Base-by-base conservation (phyloP, 495 filamentous ascomycete genomes). In the Lophiotrema nucula region DNA sequence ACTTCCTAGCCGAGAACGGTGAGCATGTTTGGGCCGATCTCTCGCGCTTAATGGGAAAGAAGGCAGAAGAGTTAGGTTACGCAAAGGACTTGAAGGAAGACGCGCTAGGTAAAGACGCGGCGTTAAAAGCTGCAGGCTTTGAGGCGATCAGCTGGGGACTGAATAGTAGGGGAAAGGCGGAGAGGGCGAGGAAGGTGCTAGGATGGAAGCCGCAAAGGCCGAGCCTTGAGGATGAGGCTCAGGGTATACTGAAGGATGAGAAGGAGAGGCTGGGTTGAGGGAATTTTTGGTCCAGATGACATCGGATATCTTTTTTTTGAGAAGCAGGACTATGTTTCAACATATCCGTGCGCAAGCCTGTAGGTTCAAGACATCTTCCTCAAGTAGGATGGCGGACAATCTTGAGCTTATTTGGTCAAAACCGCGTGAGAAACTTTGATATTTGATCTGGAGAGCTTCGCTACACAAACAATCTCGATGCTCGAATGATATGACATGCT, bases 1-100 rank as follows among this genome's bases (percentile, higher is more conserved):
- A 92, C 69, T 91, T 85, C 69, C 79, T 91, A 53, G 78, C 79
- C 31, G 84, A 89, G 70, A 85, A 84, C 64, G 87, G 83, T 3
- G 71, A 82, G 49, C 84, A 87, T 67, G 76, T 77, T 27, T 92
- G 88, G 88, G 83, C 81, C 26, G 80, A 88, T 38, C 68, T 90
- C 23, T 75, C 87, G 45, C 74, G 76, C 21, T 66, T 71, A 25
- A 71, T 92, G 54, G 87, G 82, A 0, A 67, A 79, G 50, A 78
- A 79, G 62, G 83, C 78, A 11, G 75, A 81, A 1, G 76, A 79
- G 38, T 78, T 85, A 8, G 67, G 66, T 19, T 56, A 31, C 1
- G 13, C 68, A 12, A 21, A 37, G 21, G 4, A 11, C 33, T 3
- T 51, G n/a, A 21, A 58, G 46, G 47, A 51, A 35, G 13, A 16